These are phyloP conservation scores for Euphrasia confusa DNA, from an alignment of 257 asterid genomes.

Conservation along the genomic window DNA sequence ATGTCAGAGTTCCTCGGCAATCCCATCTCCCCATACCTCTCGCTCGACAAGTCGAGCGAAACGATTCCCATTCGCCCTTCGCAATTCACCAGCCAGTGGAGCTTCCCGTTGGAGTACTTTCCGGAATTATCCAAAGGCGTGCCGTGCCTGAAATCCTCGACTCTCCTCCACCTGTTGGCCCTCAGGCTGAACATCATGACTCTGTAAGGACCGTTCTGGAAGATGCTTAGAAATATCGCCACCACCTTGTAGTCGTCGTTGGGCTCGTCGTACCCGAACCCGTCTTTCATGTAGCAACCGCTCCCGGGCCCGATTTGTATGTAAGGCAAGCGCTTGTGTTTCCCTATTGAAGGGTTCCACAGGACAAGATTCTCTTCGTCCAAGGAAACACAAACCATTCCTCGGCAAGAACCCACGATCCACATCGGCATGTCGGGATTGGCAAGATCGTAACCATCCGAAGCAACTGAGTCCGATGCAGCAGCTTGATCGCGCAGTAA, in stretches of 20 bases:
- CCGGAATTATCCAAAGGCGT: slow-evolving; percentile 6
- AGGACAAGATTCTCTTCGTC: slow-evolving; percentile 1
- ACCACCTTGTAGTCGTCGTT: slow-evolving; percentile 15
- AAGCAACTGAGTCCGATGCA: neutral
- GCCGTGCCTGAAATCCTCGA: slow-evolving; percentile 18
- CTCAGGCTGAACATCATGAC: slow-evolving; percentile 12
- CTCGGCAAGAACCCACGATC: slow-evolving; percentile 16
- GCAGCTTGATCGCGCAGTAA: slow-evolving; percentile 3
- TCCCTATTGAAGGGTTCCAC: slow-evolving; percentile 17
- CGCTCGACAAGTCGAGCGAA: slow-evolving; percentile 15
- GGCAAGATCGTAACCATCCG: neutral
- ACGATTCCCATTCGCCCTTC: slow-evolving; percentile 1
- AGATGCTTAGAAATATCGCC: slow-evolving; percentile 6
- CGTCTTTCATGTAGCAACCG: slow-evolving; percentile 19
- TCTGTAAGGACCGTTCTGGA: neutral
- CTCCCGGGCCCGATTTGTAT: neutral
- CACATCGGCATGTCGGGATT: slow-evolving; percentile 3
- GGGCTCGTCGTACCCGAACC: slow-evolving; percentile 9
- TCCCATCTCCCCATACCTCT: slow-evolving; percentile 7
- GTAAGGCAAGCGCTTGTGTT: slow-evolving; percentile 3
- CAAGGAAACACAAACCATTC: slow-evolving; percentile 14
- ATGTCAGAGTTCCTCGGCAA: neutral
- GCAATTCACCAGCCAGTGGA: slow-evolving; percentile 19
- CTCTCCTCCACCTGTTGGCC: slow-evolving; percentile 14
- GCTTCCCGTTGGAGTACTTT: slow-evolving; percentile 1